Percentiles rank a stretch among this genome's conserved stretches.
Evolutionary conservation across 345 rosid genomes (phyloP).

Genomic region (Clausena lansium): DNA sequence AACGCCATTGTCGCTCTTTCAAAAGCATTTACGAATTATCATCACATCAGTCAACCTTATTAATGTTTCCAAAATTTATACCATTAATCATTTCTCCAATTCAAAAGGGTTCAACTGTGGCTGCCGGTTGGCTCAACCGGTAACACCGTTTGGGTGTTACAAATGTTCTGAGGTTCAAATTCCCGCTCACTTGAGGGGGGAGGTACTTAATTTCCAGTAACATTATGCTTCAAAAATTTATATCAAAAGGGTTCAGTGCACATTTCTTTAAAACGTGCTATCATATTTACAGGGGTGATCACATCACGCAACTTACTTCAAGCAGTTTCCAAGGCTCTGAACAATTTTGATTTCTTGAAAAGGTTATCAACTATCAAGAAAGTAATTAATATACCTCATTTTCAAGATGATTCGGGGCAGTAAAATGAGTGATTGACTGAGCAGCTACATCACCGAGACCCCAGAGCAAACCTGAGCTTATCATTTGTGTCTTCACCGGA

Average conservation of each 20-base stretch:
- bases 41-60: neutral
- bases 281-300: neutral
- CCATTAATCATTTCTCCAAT: neutral
- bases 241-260: neutral
- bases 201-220: too few relatives aligned
- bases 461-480: conserved; percentile 90
- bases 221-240: too few relatives aligned
- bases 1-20: neutral
- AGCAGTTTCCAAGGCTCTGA: neutral
- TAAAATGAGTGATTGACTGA: conserved; percentile 75
- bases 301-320: neutral
- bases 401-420: conserved; percentile 46
- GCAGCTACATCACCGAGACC: conserved; percentile 81
- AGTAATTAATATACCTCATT: neutral
- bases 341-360: neutral
- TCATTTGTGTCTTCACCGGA: conserved; percentile 77
- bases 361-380: neutral
- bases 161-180: too few relatives aligned
- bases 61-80: neutral
- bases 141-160: neutral
- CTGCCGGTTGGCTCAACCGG: neutral
- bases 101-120: neutral
- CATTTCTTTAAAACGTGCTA: neutral
- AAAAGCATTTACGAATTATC: neutral
- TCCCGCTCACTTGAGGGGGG: too few relatives aligned